Conservation (phyloP, 257 asterid species). For the Cinchona pubescens region DNA sequence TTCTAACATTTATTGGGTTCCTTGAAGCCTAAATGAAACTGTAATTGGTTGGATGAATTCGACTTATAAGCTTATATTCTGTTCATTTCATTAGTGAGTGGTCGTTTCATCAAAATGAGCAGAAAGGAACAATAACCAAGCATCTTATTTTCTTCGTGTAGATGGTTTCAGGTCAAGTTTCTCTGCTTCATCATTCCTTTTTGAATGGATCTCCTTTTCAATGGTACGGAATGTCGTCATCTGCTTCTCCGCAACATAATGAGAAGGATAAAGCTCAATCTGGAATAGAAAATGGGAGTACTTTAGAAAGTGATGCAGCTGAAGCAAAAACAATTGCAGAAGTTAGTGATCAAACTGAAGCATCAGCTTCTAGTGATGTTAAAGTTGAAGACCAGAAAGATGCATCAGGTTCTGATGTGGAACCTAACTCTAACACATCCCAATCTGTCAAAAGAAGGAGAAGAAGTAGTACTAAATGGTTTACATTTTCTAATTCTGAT, state of each 20-base stretch:
- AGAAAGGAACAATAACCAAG: background rate
- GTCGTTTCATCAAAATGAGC: background rate
- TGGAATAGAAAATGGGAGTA: conserved; percentile 27
- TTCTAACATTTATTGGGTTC: background rate
- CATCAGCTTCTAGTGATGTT: conserved; percentile 31
- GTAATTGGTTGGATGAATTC: background rate
- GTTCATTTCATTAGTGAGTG: background rate
- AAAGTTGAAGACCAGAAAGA: conserved; percentile 28
- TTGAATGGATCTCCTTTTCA: conserved; percentile 36
- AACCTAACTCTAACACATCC: conserved; percentile 21
- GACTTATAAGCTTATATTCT: background rate
- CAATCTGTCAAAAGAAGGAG: conserved; percentile 27
- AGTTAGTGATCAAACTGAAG: conserved; percentile 33
- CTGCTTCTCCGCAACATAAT: conserved; percentile 50
- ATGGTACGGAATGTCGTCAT: conserved; percentile 52
- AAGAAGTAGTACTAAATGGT: conserved; percentile 37
- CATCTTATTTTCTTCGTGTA: conserved; percentile 17
- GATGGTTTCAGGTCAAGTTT: conserved; percentile 39
- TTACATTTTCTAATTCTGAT: conserved; percentile 47
- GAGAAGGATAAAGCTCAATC: conserved; percentile 47
- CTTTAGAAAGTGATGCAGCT: conserved; percentile 28
- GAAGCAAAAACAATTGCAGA: conserved; percentile 26
- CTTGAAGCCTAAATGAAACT: background rate
- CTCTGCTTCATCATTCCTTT: conserved; percentile 35
- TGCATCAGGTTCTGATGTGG: conserved; percentile 54